Base-by-base conservation (phyloP, 148 eudicot species). In the Heliamphora exappendiculata region DNA sequence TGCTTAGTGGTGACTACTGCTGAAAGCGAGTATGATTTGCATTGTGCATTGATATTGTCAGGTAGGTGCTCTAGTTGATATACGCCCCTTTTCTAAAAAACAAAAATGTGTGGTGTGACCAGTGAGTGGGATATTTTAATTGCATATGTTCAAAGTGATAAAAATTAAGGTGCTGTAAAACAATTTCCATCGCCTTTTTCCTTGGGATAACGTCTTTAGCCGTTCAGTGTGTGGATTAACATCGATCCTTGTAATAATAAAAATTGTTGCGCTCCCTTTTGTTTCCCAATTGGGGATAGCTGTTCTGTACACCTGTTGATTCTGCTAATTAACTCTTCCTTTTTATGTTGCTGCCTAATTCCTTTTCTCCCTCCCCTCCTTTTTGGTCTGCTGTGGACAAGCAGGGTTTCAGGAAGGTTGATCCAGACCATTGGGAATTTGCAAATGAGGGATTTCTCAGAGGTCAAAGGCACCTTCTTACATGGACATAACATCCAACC, bases 401-500 rank as follows among this genome's bases (percentile, higher is more conserved):
- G 64, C 88, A 91, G 96, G 96, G 93, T 10, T 91, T 91, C 76
- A 83, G 84, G 81, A 91, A 91, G 80, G 93, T 91, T 67, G 96
- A 91, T 85, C 95, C 92, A 77, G 92, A 91, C 82, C 89, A 88
- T 17, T 91, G 91, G 91, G 92, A 91, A 75, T 91, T 91, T 74
- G 95, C 95, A 64, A 91, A 91, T 72, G 92, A 91, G 83, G 89
- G 88, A 44, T 91, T 91, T 64, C 76, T 91, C 67, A 82, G 93
- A 75, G 93, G 90, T 62, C 96, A 91, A 74, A 91, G 81, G 76
- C 91, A 91, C 50, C 77, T 91, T 26, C 93, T 91, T 79, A 34
- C 88, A 83, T 71, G 86, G 82, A 70, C 84, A 79, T 29, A 78
- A 22, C 78, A 78, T 75, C 39, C 91, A 82, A 64, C 83, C 76